These are phyloP conservation scores for Schoenoplectus tabernaemontani DNA, from an alignment of 202 grass and related monocot species.

Conservation along the genomic window DNA sequence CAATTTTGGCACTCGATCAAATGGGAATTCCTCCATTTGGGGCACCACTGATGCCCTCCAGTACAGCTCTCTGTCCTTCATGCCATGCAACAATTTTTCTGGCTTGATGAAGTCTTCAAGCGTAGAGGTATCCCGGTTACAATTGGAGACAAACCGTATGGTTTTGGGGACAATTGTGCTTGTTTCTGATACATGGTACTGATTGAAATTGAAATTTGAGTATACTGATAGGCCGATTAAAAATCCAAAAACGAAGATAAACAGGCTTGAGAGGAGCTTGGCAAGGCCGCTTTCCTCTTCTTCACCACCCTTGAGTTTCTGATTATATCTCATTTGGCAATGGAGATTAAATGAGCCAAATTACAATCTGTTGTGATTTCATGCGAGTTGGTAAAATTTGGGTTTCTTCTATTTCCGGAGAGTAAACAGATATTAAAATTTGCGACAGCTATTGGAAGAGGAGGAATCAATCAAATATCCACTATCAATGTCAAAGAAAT, in stretches of 20 bases:
- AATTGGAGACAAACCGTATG: slow-evolving; percentile 2
- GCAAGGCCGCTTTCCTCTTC: slow-evolving; percentile 33
- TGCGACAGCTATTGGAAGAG: slow-evolving; percentile 11
- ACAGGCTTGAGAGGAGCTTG: slow-evolving; percentile 33
- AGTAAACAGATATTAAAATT: neutral
- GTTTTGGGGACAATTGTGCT: slow-evolving; percentile 25
- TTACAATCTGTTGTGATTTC: slow-evolving; percentile 9
- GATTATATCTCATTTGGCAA: slow-evolving; percentile 27
- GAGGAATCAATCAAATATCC: neutral
- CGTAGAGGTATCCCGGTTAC: slow-evolving; percentile 19
- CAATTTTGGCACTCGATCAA: slow-evolving; percentile 66
- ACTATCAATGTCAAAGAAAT: neutral
- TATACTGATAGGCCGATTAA: slow-evolving; percentile 37
- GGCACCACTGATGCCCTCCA: slow-evolving; percentile 85
- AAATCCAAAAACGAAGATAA: slow-evolving; percentile 54
- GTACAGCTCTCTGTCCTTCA: slow-evolving; percentile 76
- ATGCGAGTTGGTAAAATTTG: slow-evolving; percentile 4
- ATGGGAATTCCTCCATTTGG: slow-evolving; percentile 37
- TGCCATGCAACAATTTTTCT: slow-evolving; percentile 51
- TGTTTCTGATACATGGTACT: slow-evolving; percentile 8
- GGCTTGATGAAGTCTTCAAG: slow-evolving; percentile 59
- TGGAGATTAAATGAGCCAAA: neutral
- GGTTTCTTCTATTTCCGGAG: slow-evolving; percentile 17
- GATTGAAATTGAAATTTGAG: slow-evolving; percentile 30
- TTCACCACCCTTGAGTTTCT: neutral